These are phyloP conservation scores for Austroboletus eburneus DNA, from an alignment of 768 basidiomycete species.

Conservation along the genomic window DNA sequence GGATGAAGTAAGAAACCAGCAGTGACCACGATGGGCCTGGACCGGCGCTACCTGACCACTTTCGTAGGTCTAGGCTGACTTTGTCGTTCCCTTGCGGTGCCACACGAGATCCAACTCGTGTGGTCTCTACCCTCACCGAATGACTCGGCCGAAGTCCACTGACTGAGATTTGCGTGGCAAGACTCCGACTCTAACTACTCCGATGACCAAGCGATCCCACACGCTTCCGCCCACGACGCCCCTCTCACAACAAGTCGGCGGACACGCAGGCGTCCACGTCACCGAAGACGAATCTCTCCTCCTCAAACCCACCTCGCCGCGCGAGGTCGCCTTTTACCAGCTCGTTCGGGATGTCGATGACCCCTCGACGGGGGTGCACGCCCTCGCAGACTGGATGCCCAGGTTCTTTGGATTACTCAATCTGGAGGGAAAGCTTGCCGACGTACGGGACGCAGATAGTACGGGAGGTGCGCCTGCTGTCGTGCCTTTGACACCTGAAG, in stretches of 20 bases:
- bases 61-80: too few relatives aligned
- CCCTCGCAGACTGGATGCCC: constrained; percentile 60
- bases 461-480: constrained; percentile 14
- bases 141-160: too few relatives aligned
- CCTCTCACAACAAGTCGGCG: constrained; percentile 69
- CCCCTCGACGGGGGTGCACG: constrained; percentile 13
- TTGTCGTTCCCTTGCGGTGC: too few relatives aligned
- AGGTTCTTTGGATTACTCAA: constrained; percentile 75
- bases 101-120: too few relatives aligned
- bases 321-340: constrained; percentile 73
- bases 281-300: constrained; percentile 74
- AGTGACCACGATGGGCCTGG: too few relatives aligned
- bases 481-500: constrained; percentile 30
- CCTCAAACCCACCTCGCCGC: constrained; percentile 67
- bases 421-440: constrained; percentile 49
- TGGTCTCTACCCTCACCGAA: constrained; percentile 6
- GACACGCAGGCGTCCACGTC: constrained; percentile 69
- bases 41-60: too few relatives aligned
- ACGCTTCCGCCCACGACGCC: constrained; percentile 27
- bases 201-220: constrained; percentile 10
- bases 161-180: neutral
- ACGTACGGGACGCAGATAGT: too few relatives aligned
- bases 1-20: too few relatives aligned
- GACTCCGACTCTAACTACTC: too few relatives aligned
- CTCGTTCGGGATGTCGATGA: constrained; percentile 34